Base-by-base conservation (phyloP, 192 early-diverging fungal genomes). In the Coemansia sp. region DNA sequence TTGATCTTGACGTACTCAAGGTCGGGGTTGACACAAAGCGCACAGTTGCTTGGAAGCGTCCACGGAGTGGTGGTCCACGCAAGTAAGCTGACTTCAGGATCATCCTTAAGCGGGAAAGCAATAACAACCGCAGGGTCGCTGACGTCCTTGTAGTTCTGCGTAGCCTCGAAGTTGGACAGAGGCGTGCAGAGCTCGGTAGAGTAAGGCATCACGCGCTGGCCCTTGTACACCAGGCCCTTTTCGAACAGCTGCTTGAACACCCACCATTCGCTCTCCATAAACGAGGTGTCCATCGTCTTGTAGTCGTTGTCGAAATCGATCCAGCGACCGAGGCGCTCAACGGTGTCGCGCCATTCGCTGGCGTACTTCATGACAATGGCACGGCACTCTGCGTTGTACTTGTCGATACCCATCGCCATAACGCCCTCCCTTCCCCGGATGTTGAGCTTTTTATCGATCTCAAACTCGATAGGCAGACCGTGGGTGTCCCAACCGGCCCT, bases 211-310 rank as follows among this genome's bases (percentile, higher is more conserved):
- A 96, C 92, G 60, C 85, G 87, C 70, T 93, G 82, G 55, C 96
- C 95, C 53, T 88, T 92, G 84, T 99, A 99, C 9, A 99, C 95
- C 65, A 94, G 92, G 59, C 85, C 94, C 84, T 96, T 96, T 34
- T 93, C 89, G 63, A 88, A 95, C 36, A 99, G 87, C 79, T 95
- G 89, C 88, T 94, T 93, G 83, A 99, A 98, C 14, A 95, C 93
- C 97, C 97, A 99, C 97, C 97, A 99, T 34, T 94, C 95, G 32
- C 91, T 91, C 79, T 99, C 97, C 97, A 99, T 99, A 74, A 97
- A 99, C 55, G 90, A 77, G 55, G 90, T 85, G 79, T 99, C 90
- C 59, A 99, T 79, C 11, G 97, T 98, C 84, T 99, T 99, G 87
- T 99, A 99, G 83, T 96, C 97, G 79, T 99, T 97, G 83, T 96